Evolutionary conservation across 2,329 filamentous ascomycete species (phyloP).

Genomic region (Sporothrix luriei): DNA sequence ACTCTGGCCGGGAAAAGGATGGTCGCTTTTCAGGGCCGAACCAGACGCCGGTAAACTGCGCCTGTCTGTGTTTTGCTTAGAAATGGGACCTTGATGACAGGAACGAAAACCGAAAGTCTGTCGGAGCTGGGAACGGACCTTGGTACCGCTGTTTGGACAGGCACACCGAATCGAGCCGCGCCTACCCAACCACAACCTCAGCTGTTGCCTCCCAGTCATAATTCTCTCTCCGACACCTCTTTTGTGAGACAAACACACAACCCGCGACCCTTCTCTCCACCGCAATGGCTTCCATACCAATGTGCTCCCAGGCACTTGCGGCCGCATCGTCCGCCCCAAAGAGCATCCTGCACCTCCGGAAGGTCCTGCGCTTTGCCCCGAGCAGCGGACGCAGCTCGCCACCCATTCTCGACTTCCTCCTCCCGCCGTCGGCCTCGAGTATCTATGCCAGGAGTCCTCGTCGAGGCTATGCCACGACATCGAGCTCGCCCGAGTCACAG

Average conservation of each 20-base stretch:
- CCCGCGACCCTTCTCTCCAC: background rate
- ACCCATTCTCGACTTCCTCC: constrained; percentile 48
- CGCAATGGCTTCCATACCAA: constrained; percentile 16
- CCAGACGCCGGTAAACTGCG: background rate
- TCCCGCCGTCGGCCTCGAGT: constrained; percentile 40
- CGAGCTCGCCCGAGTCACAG: background rate
- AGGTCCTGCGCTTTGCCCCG: background rate
- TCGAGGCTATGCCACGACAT: background rate
- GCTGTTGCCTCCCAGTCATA: background rate
- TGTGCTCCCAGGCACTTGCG: constrained; percentile 16
- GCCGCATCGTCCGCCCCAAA: constrained; percentile 10
- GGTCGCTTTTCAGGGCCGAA: constrained; percentile 15
- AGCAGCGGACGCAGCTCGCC: constrained; percentile 31
- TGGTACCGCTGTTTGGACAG: background rate
- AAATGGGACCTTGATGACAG: constrained; percentile 28
- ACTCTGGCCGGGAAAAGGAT: background rate
- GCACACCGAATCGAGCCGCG: background rate
- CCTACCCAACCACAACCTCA: background rate
- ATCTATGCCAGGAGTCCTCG: background rate
- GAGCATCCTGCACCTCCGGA: background rate
- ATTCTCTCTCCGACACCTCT: background rate
- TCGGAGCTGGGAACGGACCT: background rate
- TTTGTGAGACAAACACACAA: background rate
- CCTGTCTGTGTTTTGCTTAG: constrained; percentile 22
- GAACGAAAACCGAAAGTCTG: constrained; percentile 17